phyloP scores from a whole-genome alignment of 1,139 yeast species.

The Candida neerlandica region DNA sequence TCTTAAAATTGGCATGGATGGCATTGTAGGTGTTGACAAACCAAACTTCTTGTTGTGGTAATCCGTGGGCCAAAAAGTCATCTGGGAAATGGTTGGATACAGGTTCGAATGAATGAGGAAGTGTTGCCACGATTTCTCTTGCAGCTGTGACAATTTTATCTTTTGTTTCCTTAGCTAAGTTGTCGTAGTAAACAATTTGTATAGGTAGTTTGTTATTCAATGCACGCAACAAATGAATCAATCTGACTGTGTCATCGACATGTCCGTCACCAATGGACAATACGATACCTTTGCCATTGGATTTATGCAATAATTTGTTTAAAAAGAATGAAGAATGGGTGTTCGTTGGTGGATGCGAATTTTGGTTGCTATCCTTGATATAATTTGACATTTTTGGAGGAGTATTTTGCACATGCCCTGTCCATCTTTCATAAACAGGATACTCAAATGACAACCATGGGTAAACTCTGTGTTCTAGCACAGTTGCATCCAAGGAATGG shows the following conservation, averaged over 20 bases:
- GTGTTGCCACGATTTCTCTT: conserved; percentile 23
- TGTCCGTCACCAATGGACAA: conserved; percentile 36
- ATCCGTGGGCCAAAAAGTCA: conserved; percentile 25
- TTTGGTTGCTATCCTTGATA: conserved; percentile 17
- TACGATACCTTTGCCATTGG: conserved; percentile 42
- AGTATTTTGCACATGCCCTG: conserved; percentile 37
- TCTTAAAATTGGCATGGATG: conserved; percentile 27
- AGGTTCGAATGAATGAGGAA: conserved; percentile 27
- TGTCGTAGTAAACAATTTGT: conserved; percentile 33
- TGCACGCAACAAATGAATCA: conserved; percentile 33
- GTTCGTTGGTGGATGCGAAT: conserved; percentile 12
- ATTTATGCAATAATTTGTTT: conserved; percentile 21
- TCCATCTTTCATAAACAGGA: conserved; percentile 51
- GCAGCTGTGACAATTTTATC: conserved; percentile 29
- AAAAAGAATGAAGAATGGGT: conserved; percentile 23
- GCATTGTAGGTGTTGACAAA: conserved; percentile 44
- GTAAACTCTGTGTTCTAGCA: conserved; percentile 44
- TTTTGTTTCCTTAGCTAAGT: conserved; percentile 26
- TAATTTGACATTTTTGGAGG: conserved; percentile 40
- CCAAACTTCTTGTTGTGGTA: conserved; percentile 45
- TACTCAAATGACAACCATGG: conserved; percentile 48
- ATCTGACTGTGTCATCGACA: conserved; percentile 29
- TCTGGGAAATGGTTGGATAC: conserved; percentile 26
- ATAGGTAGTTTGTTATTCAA: conserved; percentile 39
- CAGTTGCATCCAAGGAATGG: conserved; percentile 17